Conservation (phyloP, 495 filamentous ascomycete genomes). For the Aspergillus panamensis region DNA sequence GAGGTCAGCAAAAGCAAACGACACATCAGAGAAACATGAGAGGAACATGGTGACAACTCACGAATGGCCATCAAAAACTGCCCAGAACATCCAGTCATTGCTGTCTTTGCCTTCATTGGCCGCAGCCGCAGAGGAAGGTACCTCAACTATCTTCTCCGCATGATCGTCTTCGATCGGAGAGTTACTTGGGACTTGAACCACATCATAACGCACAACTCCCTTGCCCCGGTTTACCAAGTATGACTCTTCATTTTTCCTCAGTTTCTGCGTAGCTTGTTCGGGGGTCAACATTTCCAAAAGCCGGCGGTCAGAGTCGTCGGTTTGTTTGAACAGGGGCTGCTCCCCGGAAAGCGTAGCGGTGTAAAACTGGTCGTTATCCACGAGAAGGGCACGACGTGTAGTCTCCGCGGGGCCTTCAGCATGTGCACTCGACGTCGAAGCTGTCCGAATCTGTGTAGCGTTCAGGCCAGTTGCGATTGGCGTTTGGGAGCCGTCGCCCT, state of each 20-base stretch:
- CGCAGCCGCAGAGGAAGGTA: constrained; percentile 56
- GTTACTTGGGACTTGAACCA: constrained; percentile 93
- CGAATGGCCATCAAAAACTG: constrained; percentile 96
- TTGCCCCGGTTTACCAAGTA: constrained; percentile 85
- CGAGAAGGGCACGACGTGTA: constrained; percentile 54
- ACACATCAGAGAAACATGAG: neutral
- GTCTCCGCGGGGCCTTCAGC: constrained; percentile 31
- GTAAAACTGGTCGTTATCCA: constrained; percentile 81
- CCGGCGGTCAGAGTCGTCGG: constrained; percentile 73
- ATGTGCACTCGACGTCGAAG: constrained; percentile 33
- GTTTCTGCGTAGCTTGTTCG: constrained; percentile 86
- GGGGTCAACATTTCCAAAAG: constrained; percentile 94
- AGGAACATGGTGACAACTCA: constrained; percentile 37
- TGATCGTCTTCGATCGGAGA: constrained; percentile 99
- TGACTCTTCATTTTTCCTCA: constrained; percentile 85
- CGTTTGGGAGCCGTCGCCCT: constrained; percentile 33
- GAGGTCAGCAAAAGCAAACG: neutral
- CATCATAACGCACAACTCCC: constrained; percentile 91
- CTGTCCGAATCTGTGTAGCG: constrained; percentile 25
- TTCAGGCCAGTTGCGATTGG: constrained; percentile 23
- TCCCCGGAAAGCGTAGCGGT: constrained; percentile 76
- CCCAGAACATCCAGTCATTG: constrained; percentile 99
- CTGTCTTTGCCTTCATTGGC: constrained; percentile 49
- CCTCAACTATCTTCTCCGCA: constrained; percentile 92
- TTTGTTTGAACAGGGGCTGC: constrained; percentile 79